These are phyloP conservation scores for Wickerhamiella qilinensis DNA, from an alignment of 805 yeast genomes.

Conservation along the genomic window DNA sequence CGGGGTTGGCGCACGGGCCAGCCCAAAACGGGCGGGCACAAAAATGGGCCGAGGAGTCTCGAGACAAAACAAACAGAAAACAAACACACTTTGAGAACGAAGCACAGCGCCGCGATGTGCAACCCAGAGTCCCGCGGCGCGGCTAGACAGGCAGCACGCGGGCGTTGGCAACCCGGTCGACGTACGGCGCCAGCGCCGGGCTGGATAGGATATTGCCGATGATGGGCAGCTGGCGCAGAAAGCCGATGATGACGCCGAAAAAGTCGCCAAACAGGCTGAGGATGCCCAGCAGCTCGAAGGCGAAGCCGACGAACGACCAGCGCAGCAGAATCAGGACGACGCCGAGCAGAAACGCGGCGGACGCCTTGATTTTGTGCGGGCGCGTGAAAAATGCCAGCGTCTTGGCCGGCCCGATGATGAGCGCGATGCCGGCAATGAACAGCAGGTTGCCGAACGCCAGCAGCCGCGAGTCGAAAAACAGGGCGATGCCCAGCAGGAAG, in stretches of 20 bases:
- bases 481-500: constrained; percentile 64
- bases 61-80: no score
- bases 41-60: no score
- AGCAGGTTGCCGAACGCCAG: constrained; percentile 79
- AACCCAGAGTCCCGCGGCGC: neutral
- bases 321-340: constrained; percentile 57
- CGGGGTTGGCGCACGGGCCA: no score
- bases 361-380: constrained; percentile 74
- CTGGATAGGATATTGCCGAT: constrained; percentile 73
- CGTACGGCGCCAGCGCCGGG: constrained; percentile 64
- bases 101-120: no score
- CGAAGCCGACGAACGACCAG: constrained; percentile 70
- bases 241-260: constrained; percentile 74
- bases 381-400: constrained; percentile 72
- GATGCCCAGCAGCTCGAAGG: constrained; percentile 78
- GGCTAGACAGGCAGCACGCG: constrained; percentile 45
- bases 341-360: constrained; percentile 64
- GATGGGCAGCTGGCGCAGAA: constrained; percentile 71
- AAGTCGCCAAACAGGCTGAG: constrained; percentile 85
- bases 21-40: no score
- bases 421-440: constrained; percentile 63
- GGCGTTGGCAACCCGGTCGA: constrained; percentile 50
- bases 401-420: constrained; percentile 78
- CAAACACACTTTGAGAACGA: no score
- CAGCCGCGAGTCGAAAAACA: constrained; percentile 77